Conservation (phyloP, 805 yeast species). For the Kazachstania africana region DNA sequence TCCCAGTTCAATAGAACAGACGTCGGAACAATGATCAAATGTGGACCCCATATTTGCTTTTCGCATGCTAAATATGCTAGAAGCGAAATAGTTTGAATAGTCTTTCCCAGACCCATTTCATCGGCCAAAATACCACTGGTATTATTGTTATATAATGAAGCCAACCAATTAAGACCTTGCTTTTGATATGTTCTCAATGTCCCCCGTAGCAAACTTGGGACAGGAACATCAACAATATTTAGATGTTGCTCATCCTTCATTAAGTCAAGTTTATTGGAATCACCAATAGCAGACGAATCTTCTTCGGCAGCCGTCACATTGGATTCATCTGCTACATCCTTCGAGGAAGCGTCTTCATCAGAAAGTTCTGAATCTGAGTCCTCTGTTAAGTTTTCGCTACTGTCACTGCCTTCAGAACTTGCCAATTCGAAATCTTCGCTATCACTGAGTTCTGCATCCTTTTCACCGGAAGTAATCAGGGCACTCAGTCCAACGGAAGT, state of each 20-base stretch:
- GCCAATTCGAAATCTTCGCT: too few species aligned
- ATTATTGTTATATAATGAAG: conserved; percentile 79
- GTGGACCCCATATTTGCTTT: conserved; percentile 96
- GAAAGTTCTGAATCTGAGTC: too few species aligned
- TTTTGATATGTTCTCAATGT: conserved; percentile 82
- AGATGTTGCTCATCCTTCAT: conserved; percentile 17
- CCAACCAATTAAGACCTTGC: conserved; percentile 95
- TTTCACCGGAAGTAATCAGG: background rate
- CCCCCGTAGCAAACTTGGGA: conserved; percentile 71
- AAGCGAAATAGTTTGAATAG: conserved; percentile 88
- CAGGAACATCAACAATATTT: conserved; percentile 58
- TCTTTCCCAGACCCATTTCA: conserved; percentile 97
- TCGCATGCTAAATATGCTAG: conserved; percentile 85
- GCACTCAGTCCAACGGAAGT: background rate
- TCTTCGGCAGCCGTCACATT: too few species aligned
- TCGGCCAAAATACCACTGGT: conserved; percentile 97
- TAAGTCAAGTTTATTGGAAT: too few species aligned
- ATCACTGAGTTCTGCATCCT: too few species aligned
- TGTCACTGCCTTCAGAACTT: too few species aligned
- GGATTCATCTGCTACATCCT: too few species aligned
- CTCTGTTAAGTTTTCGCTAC: too few species aligned
- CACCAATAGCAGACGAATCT: too few species aligned
- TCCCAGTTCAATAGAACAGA: conserved; percentile 98
- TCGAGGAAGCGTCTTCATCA: too few species aligned
- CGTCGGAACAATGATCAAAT: conserved; percentile 91